Percentiles rank a stretch among this genome's conserved stretches.
Evolutionary conservation across 805 yeast genomes (phyloP).

Genomic region (Cyberlindnera misumaiensis): DNA sequence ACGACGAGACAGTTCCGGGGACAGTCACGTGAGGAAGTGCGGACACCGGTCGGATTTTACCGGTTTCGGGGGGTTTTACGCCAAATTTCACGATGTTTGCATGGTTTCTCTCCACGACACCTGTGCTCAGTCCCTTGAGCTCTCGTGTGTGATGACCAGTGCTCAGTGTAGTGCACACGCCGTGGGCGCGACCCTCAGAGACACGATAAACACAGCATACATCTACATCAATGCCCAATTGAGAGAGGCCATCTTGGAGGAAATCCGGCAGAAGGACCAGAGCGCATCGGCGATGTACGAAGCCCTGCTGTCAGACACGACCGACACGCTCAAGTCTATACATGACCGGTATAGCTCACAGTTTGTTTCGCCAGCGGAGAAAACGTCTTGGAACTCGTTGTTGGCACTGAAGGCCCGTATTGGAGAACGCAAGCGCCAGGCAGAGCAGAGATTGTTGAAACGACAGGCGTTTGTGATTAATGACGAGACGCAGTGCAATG

Average conservation of each 20-base stretch:
- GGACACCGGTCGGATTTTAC: slow-evolving; percentile 5
- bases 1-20: background rate
- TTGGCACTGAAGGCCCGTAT: slow-evolving; percentile 15
- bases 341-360: slow-evolving; percentile 1
- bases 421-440: slow-evolving; percentile 8
- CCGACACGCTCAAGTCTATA: slow-evolving; percentile 6
- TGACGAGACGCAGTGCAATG: slow-evolving; percentile 11
- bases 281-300: slow-evolving; percentile 13
- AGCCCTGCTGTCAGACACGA: slow-evolving; percentile 8
- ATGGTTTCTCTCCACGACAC: too few species aligned
- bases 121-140: too few species aligned
- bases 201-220: background rate
- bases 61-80: slow-evolving; percentile 7
- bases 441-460: slow-evolving; percentile 8
- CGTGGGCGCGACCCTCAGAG: too few species aligned
- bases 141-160: too few species aligned
- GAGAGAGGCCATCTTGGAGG: slow-evolving; percentile 11
- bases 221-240: slow-evolving; percentile 5
- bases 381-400: slow-evolving; percentile 11
- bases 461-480: slow-evolving; percentile 11
- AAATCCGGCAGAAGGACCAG: slow-evolving; percentile 18
- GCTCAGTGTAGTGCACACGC: too few species aligned
- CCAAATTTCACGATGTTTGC: too few species aligned
- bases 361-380: slow-evolving; percentile 8
- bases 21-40: background rate